phyloP scores from a whole-genome alignment of 371 early-diverging fungal genomes.

The Gilbertella persicaria region DNA sequence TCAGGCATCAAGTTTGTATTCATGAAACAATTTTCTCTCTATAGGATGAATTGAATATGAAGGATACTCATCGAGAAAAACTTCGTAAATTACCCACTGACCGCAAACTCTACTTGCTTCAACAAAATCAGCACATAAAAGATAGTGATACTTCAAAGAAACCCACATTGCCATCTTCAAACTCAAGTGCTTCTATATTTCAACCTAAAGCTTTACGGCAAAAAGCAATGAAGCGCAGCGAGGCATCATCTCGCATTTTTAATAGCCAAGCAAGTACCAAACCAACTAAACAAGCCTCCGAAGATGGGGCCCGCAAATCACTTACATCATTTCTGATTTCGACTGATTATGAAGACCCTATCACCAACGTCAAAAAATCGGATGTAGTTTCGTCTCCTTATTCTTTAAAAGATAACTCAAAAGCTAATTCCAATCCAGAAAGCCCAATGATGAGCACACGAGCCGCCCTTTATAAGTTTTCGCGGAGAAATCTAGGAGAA shows the following conservation, averaged over 20 bases:
- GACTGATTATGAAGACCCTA: not conserved
- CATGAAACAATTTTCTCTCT: not conserved
- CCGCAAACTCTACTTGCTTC: conserved; percentile 51
- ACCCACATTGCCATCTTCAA: conserved; percentile 17
- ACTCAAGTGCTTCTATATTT: conserved; percentile 21
- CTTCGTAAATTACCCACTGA: conserved; percentile 52
- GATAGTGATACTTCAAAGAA: conserved; percentile 10
- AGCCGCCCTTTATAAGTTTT: conserved; percentile 41
- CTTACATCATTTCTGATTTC: conserved; percentile 7
- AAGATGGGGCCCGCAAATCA: conserved; percentile 4
- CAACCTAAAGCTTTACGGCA: conserved; percentile 22
- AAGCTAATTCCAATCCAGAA: not conserved
- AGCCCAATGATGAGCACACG: conserved; percentile 13
- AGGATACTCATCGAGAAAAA: conserved; percentile 49
- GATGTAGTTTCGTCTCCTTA: not conserved
- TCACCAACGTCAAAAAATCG: not conserved
- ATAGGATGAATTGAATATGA: conserved; percentile 64
- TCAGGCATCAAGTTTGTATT: not conserved
- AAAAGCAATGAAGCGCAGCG: conserved; percentile 29
- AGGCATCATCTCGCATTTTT: conserved; percentile 22
- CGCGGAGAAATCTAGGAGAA: conserved; percentile 21
- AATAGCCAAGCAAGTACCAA: conserved; percentile 1
- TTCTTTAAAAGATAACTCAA: not conserved
- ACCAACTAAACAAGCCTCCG: not conserved
- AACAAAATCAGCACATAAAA: conserved; percentile 54